phyloP scores from a whole-genome alignment of 2,329 filamentous ascomycete species.

The Colletotrichum sp. region DNA sequence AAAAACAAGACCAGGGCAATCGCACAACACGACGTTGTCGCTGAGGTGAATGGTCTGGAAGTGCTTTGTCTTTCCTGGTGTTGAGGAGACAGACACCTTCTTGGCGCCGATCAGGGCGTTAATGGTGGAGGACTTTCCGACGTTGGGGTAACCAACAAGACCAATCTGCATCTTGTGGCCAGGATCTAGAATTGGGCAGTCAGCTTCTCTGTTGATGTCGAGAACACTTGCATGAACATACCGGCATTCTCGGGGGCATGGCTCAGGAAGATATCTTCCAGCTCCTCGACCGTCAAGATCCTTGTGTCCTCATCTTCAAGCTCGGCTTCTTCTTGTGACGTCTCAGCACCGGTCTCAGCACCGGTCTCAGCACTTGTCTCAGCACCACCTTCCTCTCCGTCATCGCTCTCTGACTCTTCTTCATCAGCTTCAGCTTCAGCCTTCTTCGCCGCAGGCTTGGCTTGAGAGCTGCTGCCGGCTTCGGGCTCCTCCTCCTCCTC shows the following conservation, averaged over 20 bases:
- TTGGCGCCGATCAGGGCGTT: conserved; percentile 98
- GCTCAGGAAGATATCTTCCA: conserved; percentile 85
- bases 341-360: conserved; percentile 34
- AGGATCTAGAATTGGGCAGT: conserved; percentile 35
- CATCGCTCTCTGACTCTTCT: conserved; percentile 24
- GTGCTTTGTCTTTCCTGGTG: conserved; percentile 98
- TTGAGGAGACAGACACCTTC: conserved; percentile 97
- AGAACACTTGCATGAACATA: conserved; percentile 33
- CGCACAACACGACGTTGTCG: conserved; percentile 87
- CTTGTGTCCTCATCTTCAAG: conserved; percentile 66
- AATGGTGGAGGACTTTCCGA: conserved; percentile 98
- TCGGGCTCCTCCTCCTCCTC: conserved; percentile 21
- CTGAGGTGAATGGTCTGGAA: conserved; percentile 98
- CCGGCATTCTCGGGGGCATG: conserved; percentile 63
- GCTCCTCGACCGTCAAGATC: conserved; percentile 90
- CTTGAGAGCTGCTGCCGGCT: conserved; percentile 22
- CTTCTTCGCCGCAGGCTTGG: conserved; percentile 1
- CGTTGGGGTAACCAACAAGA: conserved; percentile 96
- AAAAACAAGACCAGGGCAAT: conserved; percentile 98
- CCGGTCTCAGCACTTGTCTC: conserved; percentile 31
- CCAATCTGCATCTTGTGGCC: conserved; percentile 83
- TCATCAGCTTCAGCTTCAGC: conserved; percentile 48
- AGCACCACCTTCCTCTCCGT: conserved; percentile 38
- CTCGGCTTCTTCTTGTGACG: conserved; percentile 34
- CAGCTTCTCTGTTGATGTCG: neutral